Conservation (phyloP, 345 rosid genomes). For the Citrus inodora region DNA sequence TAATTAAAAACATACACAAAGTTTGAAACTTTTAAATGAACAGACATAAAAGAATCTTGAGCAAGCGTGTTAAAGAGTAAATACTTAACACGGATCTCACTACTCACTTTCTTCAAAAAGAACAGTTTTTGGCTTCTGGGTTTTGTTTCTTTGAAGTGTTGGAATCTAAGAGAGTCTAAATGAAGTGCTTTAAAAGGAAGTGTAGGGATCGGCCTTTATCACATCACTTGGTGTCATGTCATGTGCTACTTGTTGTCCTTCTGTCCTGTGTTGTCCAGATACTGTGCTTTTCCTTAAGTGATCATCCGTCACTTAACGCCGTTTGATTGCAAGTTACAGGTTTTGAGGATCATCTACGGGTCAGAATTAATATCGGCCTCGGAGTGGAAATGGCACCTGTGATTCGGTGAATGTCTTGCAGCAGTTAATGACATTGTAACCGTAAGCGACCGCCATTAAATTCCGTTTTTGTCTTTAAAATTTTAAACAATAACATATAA, state of each 20-base stretch:
- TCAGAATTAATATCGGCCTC: slow-evolving; percentile 3
- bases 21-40: not conserved
- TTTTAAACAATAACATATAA: too few relatives aligned
- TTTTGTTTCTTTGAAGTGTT: not conserved
- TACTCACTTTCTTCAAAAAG: not conserved
- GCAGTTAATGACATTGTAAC: not conserved
- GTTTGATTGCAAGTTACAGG: not conserved
- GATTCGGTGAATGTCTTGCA: not conserved
- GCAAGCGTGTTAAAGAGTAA: not conserved
- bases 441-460: not conserved
- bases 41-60: not conserved
- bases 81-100: not conserved
- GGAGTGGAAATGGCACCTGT: not conserved
- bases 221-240: not conserved
- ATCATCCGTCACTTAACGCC: not conserved
- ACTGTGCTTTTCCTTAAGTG: not conserved
- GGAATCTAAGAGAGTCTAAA: not conserved
- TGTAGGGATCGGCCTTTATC: not conserved
- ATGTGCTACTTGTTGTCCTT: slow-evolving; percentile 21
- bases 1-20: not conserved
- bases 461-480: not conserved
- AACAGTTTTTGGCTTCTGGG: not conserved
- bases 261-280: slow-evolving; percentile 9
- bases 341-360: slow-evolving; percentile 1
- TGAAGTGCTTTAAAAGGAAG: not conserved